phyloP scores from a whole-genome alignment of 1,284 basidiomycete species.

The Pseudozyma thailandica region DNA sequence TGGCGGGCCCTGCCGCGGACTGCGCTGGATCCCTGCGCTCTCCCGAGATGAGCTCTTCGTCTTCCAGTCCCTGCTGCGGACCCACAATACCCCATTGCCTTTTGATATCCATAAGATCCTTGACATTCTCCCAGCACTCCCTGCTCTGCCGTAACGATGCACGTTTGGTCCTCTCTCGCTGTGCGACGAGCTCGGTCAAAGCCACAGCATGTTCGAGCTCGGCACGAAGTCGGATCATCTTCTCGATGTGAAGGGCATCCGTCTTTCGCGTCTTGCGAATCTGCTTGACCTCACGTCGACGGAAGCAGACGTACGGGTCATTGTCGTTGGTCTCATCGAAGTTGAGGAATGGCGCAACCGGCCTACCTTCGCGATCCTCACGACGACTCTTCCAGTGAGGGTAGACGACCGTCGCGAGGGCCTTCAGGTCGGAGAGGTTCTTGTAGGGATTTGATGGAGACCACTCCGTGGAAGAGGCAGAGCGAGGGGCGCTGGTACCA shows the following conservation, averaged over 20 bases:
- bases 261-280: slow-evolving; percentile 85
- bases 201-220: slow-evolving; percentile 61
- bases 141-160: slow-evolving; percentile 50
- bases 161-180: slow-evolving; percentile 63
- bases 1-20: slow-evolving; percentile 42
- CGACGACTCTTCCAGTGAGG: slow-evolving; percentile 65
- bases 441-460: slow-evolving; percentile 60
- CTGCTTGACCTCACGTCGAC: slow-evolving; percentile 91
- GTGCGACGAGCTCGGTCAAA: slow-evolving; percentile 58
- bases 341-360: slow-evolving; percentile 61
- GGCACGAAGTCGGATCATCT: slow-evolving; percentile 62
- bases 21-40: slow-evolving; percentile 52
- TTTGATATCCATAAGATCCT: slow-evolving; percentile 61
- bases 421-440: slow-evolving; percentile 61
- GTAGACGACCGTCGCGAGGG: slow-evolving; percentile 55
- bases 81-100: slow-evolving; percentile 60
- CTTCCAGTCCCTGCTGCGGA: slow-evolving; percentile 56
- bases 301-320: slow-evolving; percentile 98
- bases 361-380: slow-evolving; percentile 60
- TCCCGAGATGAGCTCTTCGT: slow-evolving; percentile 63
- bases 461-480: slow-evolving; percentile 41
- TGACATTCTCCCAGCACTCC: slow-evolving; percentile 57
- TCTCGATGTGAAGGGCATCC: slow-evolving; percentile 65
- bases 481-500: slow-evolving; percentile 3
- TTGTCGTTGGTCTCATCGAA: slow-evolving; percentile 91